Percentiles rank a stretch among this genome's conserved stretches.
Evolutionary conservation across 768 basidiomycete genomes (phyloP).

Genomic region (Trametes cinnabarina): DNA sequence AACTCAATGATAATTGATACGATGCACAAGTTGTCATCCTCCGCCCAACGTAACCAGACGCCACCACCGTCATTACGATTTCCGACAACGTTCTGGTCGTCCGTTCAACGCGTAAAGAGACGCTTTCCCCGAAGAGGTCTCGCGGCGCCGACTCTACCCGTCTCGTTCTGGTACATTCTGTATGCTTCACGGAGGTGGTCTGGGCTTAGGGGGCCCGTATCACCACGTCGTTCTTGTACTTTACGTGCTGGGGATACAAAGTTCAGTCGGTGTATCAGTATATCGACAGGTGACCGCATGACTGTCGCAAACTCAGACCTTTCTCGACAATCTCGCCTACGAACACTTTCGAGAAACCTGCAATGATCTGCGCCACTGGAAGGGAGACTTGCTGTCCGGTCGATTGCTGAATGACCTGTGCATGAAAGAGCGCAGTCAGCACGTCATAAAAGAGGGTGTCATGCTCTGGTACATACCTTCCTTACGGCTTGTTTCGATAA

Average conservation of each 20-base stretch:
- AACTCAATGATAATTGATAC: too few relatives aligned
- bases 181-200: conserved; percentile 92
- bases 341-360: conserved; percentile 88
- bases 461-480: conserved; percentile 46
- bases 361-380: conserved; percentile 85
- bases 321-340: conserved; percentile 91
- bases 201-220: conserved; percentile 78
- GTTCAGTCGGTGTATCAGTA: too few relatives aligned
- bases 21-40: too few relatives aligned
- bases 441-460: background rate
- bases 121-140: conserved; percentile 66
- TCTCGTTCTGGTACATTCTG: conserved; percentile 74
- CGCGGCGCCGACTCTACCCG: conserved; percentile 78
- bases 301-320: conserved; percentile 43
- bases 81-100: background rate
- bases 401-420: conserved; percentile 83
- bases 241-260: conserved; percentile 81
- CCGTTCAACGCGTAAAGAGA: conserved; percentile 61
- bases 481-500: conserved; percentile 80
- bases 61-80: background rate
- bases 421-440: background rate
- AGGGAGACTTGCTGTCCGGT: conserved; percentile 80
- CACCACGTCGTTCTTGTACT: conserved; percentile 69
- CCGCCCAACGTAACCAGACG: background rate
- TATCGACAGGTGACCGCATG: too few relatives aligned